phyloP scores from a whole-genome alignment of 371 early-diverging fungal genomes.

The Polyrhizophydium stewartii region DNA sequence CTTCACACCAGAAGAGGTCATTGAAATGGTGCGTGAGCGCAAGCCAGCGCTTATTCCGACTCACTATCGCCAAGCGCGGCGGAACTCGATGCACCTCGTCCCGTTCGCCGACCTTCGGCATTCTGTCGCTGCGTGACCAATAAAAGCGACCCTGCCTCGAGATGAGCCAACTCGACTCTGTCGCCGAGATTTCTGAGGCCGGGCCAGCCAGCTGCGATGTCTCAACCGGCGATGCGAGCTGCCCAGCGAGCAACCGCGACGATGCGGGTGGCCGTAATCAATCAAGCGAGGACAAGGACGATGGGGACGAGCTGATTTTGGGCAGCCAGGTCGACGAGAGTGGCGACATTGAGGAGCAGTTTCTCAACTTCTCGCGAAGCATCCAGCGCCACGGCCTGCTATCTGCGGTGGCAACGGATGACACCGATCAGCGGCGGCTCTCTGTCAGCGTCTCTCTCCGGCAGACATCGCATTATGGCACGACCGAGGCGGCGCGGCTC shows the following conservation, averaged over 20 bases:
- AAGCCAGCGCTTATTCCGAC: constrained; percentile 1
- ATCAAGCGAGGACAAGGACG: no score
- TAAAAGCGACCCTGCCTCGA: no score
- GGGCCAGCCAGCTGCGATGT: no score
- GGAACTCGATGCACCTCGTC: no score
- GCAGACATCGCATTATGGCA: background rate
- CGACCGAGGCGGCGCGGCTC: background rate
- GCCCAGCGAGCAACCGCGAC: no score
- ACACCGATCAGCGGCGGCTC: background rate
- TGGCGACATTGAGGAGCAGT: constrained; percentile 1
- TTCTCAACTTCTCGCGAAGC: background rate
- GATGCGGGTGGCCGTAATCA: background rate
- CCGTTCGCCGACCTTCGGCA: no score
- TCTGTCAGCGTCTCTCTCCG: background rate
- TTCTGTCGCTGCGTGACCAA: no score
- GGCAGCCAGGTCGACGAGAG: background rate
- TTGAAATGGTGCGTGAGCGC: background rate
- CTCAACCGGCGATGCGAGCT: no score
- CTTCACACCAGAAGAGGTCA: constrained; percentile 1
- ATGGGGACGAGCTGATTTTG: background rate
- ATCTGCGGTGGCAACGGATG: no score
- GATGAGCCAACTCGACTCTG: no score
- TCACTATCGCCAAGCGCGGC: background rate
- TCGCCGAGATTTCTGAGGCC: no score
- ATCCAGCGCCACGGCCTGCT: background rate